Conservation (phyloP, 2,329 filamentous ascomycete genomes). For the Curvularia sp. region DNA sequence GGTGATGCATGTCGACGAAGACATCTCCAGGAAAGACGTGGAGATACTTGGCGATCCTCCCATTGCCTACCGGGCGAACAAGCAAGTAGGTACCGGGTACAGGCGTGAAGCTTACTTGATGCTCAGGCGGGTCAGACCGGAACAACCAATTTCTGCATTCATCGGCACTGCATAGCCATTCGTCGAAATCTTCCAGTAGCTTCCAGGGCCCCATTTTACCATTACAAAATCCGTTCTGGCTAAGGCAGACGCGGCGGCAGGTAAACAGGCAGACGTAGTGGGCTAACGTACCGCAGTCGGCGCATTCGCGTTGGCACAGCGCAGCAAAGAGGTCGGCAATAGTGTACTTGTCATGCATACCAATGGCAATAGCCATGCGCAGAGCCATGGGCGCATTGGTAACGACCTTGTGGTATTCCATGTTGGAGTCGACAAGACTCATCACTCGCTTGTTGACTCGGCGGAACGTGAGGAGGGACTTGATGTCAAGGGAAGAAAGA, state of each 20-base stretch:
- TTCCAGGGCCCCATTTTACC: neutral
- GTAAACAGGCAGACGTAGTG: neutral
- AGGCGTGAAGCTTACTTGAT: neutral
- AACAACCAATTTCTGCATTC: neutral
- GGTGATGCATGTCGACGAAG: neutral
- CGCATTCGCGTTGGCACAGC: neutral
- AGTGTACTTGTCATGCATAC: neutral
- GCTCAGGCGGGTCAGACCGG: neutral
- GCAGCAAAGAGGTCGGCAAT: neutral
- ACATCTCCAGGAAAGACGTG: neutral
- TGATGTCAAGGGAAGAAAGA: neutral
- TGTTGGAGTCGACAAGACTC: neutral
- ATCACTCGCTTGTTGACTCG: neutral
- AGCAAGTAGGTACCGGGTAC: neutral
- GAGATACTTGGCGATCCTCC: no score
- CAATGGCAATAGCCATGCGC: neutral
- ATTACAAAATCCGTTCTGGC: neutral
- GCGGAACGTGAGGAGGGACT: neutral
- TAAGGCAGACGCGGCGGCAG: neutral
- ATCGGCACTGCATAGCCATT: neutral
- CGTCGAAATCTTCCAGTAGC: neutral
- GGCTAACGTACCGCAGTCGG: neutral
- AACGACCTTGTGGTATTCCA: neutral
- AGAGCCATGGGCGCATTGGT: neutral
- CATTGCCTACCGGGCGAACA: neutral